These are phyloP conservation scores for Tetrahymena elliotti DNA, from an alignment of 73 alveolate species.

Conservation along the genomic window DNA sequence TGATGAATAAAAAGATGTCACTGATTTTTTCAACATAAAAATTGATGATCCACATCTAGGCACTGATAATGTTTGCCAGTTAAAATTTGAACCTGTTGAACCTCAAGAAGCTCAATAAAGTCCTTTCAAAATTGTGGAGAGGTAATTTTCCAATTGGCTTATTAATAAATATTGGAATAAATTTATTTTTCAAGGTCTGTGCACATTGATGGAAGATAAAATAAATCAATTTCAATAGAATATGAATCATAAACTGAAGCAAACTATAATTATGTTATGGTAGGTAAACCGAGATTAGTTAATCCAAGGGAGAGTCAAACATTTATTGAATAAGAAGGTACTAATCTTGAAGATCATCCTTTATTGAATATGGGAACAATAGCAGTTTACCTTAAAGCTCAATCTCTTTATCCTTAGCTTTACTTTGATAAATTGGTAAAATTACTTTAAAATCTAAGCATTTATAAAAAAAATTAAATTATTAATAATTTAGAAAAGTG, in stretches of 20 bases:
- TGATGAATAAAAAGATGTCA: background rate
- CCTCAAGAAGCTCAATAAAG: slow-evolving; percentile 26
- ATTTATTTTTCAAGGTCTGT: background rate
- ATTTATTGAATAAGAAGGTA: background rate
- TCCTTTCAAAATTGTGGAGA: slow-evolving; percentile 2
- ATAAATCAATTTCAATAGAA: slow-evolving; percentile 42
- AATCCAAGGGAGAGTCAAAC: slow-evolving; percentile 2
- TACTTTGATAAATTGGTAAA: slow-evolving; percentile 54
- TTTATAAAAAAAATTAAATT: background rate
- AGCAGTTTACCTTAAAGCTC: slow-evolving; percentile 40
- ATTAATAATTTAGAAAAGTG: background rate
- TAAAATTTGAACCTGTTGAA: slow-evolving; percentile 14
- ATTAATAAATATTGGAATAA: background rate
- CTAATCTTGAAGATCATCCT: slow-evolving; percentile 46
- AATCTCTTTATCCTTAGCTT: slow-evolving; percentile 55
- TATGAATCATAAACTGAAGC: slow-evolving; percentile 50
- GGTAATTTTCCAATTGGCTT: background rate
- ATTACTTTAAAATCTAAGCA: background rate
- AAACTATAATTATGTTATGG: slow-evolving; percentile 48
- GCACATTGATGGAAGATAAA: slow-evolving; percentile 16
- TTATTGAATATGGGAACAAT: slow-evolving; percentile 54
- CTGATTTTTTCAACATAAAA: background rate
- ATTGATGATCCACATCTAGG: slow-evolving; percentile 31
- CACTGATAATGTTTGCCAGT: slow-evolving; percentile 17
- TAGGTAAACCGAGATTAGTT: slow-evolving; percentile 53